Evolutionary conservation across 768 basidiomycete genomes (phyloP), one percentile per base, ranked within the genome.

Genomic region (Tricholoma saponaceum): DNA sequence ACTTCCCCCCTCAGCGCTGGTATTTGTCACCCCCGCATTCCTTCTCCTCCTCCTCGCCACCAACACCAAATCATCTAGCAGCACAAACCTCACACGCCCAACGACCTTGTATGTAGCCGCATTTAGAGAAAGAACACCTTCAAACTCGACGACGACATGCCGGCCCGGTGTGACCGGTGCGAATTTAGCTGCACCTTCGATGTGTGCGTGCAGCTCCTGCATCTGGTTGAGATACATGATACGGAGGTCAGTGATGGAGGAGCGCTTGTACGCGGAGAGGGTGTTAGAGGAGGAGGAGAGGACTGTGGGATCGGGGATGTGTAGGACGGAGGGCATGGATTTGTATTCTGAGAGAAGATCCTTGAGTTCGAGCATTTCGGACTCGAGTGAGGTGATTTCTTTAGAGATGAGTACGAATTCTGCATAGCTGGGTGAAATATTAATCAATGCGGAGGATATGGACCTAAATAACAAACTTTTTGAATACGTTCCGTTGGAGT

Each of bases 401-500:
- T 98, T 98, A 3, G 97, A 97, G 20, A 99, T 92, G 55, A 89
- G 80, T 25, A 99, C 92, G 68, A 98, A 98, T 69, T 98, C 94
- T 47, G 95, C 91, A 67, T 98, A 98, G 73, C 96, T 98, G 65
- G 16, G 16, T 14, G 9, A 20, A 43, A 26, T 28, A 20, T 54
- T 44, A 56, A 47, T 58, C 20, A 25, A 47, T n/a, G 9, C 33
- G 6, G 28, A n/a, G 4, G 18, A 49, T n/a, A 22, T 49, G 20
- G 22, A 51, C 30, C 30, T 18, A 53, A 20, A 9, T 23, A 44
- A 58, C 73, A 51, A 63, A 90, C 94, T 97, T 94, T 76, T 95
- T 92, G 79, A 97, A 97, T 0, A 98, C 95, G 66, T 89, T 97
- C 60, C 83, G 83, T 74, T 97, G 94, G 33, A 99, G 72, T 60